Conservation (phyloP, 257 asterid species). For the Salvia rosmarinus region DNA sequence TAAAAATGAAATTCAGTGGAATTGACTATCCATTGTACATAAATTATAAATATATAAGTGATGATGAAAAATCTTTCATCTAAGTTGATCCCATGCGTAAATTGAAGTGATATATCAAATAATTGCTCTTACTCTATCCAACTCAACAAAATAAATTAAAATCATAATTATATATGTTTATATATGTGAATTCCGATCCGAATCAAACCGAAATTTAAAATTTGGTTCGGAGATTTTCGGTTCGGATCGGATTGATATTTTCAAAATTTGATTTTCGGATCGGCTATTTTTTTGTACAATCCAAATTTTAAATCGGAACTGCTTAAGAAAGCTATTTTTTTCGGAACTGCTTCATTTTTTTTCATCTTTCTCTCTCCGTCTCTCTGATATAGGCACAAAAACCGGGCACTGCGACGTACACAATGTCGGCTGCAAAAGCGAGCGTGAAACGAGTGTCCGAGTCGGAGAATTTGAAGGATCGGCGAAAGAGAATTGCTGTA, state of each 20-base stretch:
- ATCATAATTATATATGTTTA: background rate
- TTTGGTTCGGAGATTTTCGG: too few relatives aligned
- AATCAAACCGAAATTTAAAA: too few relatives aligned
- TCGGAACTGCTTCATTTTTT: background rate
- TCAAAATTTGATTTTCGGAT: too few relatives aligned
- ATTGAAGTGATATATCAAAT: too few relatives aligned
- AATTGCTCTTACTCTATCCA: too few relatives aligned
- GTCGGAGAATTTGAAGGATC: conserved; percentile 55
- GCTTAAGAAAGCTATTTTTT: background rate
- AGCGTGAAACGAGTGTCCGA: conserved; percentile 62
- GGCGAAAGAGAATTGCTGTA: conserved; percentile 49
- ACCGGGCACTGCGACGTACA: conserved; percentile 17
- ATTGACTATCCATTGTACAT: background rate
- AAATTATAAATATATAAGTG: background rate
- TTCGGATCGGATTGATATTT: too few relatives aligned
- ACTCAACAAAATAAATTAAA: background rate
- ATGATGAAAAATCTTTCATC: background rate
- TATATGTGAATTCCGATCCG: too few relatives aligned
- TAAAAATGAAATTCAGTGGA: background rate
- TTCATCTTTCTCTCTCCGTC: conserved; percentile 18
- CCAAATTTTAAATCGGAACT: too few relatives aligned
- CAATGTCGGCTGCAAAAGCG: conserved; percentile 67
- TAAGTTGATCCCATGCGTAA: background rate
- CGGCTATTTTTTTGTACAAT: too few relatives aligned
- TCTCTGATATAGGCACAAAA: conserved; percentile 11